Conservation (phyloP, 1,284 basidiomycete species). For the Schizophyllum commune region DNA sequence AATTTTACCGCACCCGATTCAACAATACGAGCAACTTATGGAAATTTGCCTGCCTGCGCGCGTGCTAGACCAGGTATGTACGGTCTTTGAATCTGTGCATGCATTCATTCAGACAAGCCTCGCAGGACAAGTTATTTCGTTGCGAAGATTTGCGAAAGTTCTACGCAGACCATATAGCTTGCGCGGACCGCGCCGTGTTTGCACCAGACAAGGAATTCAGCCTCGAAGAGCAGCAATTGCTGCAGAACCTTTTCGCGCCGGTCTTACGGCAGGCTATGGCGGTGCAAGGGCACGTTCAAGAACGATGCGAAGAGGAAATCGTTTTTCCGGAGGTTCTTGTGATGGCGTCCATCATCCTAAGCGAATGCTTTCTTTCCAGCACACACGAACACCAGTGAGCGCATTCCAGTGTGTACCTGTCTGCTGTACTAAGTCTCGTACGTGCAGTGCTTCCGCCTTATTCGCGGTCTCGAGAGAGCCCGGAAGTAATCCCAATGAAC, state of each 20-base stretch:
- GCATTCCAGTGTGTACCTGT: neutral
- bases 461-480: neutral
- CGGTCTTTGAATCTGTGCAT: too few species aligned
- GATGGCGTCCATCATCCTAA: neutral
- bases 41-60: too few species aligned
- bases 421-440: neutral
- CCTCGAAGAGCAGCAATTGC: neutral
- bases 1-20: neutral
- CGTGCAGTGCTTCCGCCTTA: neutral
- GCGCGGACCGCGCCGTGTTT: neutral
- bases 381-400: neutral
- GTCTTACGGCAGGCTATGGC: neutral
- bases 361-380: neutral
- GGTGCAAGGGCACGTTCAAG: neutral
- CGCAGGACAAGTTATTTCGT: neutral
- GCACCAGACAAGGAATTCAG: neutral
- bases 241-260: neutral
- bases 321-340: neutral
- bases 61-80: too few species aligned
- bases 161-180: neutral
- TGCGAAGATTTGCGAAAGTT: neutral
- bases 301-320: neutral
- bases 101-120: neutral
- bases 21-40: too few species aligned
- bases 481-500: too few species aligned